Conservation (phyloP, 345 rosid species). For the Lepidium didymum region DNA sequence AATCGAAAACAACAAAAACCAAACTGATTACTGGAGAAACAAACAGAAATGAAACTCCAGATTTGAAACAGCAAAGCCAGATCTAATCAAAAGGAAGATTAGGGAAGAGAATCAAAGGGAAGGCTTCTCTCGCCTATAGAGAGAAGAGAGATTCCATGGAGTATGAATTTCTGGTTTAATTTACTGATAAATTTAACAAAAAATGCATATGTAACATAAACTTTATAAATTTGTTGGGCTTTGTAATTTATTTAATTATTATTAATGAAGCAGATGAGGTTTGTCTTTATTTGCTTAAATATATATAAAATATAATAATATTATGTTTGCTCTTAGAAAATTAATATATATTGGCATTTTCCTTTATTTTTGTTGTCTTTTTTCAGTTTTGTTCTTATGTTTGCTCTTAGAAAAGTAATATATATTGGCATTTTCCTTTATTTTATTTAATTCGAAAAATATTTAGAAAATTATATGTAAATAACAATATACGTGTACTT, state of each 20-base stretch:
- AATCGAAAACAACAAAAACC: too few relatives aligned
- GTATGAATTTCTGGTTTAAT: neutral
- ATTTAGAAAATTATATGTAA: too few relatives aligned
- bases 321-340: constrained; percentile 11
- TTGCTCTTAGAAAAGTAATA: neutral
- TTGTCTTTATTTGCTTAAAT: constrained; percentile 27
- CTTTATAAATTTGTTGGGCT: neutral
- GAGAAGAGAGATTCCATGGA: too few relatives aligned
- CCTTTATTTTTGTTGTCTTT: constrained; percentile 4
- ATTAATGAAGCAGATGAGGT: neutral
- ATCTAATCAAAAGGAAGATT: too few relatives aligned
- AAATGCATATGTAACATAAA: neutral
- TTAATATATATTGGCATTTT: constrained; percentile 7
- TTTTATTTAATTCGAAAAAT: neutral
- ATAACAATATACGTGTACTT: neutral
- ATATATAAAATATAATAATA: constrained; percentile 13
- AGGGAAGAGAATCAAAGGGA: too few relatives aligned
- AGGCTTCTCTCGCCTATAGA: too few relatives aligned
- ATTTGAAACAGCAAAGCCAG: too few relatives aligned
- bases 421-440: constrained; percentile 5
- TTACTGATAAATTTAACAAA: neutral
- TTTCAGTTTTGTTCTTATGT: constrained; percentile 28
- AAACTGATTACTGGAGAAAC: too few relatives aligned
- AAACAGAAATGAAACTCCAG: too few relatives aligned
- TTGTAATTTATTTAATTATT: neutral